phyloP scores from a whole-genome alignment of 352 stramenopile genomes.

The Pythium coloratum region DNA sequence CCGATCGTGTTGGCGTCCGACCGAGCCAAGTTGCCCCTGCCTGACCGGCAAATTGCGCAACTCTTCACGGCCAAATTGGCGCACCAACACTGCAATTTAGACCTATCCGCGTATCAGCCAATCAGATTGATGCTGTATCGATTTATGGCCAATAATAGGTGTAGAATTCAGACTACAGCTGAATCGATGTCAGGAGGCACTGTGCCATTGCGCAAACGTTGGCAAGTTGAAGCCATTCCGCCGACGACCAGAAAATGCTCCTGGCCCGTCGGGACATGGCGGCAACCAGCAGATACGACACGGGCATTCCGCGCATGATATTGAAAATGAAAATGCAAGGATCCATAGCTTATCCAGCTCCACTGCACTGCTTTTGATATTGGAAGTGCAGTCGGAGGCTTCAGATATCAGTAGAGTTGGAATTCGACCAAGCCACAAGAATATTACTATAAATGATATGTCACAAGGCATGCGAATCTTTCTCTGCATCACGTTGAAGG shows the following conservation, averaged over 20 bases:
- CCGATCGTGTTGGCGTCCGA: not conserved
- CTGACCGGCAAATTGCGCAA: slow-evolving; percentile 26
- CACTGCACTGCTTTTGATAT: too few relatives aligned
- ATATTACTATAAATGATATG: not conserved
- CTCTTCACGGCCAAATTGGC: slow-evolving; percentile 1
- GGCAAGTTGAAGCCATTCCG: slow-evolving; percentile 25
- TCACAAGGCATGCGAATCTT: slow-evolving; percentile 4
- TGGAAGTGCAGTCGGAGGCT: not conserved
- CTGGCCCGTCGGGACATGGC: not conserved
- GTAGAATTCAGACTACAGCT: not conserved
- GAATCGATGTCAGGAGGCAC: slow-evolving; percentile 16
- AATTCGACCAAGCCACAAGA: too few relatives aligned
- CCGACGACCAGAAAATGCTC: slow-evolving; percentile 22
- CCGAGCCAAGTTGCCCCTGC: not conserved
- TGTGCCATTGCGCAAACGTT: slow-evolving; percentile 24
- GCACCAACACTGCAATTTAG: not conserved
- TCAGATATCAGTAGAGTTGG: too few relatives aligned
- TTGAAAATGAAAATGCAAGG: too few relatives aligned
- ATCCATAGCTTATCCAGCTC: too few relatives aligned
- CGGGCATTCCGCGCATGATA: too few relatives aligned
- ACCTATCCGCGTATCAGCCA: slow-evolving; percentile 6
- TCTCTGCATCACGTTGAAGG: not conserved
- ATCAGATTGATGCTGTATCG: not conserved
- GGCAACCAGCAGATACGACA: too few relatives aligned
- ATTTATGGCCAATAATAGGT: slow-evolving; percentile 11